These are phyloP conservation scores for Candida orba DNA, from an alignment of 805 yeast species.

Conservation along the genomic window DNA sequence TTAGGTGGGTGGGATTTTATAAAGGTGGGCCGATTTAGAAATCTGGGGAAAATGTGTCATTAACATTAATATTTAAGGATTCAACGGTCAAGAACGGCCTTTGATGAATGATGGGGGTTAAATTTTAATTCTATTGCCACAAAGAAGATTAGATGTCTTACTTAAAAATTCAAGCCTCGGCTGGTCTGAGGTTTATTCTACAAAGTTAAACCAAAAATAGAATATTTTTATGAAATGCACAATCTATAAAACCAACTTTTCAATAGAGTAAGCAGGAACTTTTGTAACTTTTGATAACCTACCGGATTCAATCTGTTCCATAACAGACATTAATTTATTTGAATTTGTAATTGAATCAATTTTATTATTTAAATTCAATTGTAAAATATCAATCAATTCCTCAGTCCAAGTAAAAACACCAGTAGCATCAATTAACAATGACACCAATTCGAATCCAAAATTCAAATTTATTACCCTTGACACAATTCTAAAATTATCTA, in stretches of 20 bases:
- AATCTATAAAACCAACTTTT: conserved; percentile 28
- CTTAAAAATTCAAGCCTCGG: no score
- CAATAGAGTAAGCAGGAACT: conserved; percentile 52
- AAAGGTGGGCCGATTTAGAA: neutral
- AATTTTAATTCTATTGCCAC: no score
- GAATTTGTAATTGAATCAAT: conserved; percentile 37
- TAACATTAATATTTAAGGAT: neutral
- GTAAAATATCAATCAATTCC: conserved; percentile 40
- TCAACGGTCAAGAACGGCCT: neutral
- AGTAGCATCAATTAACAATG: conserved; percentile 62
- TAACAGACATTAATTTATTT: conserved; percentile 26
- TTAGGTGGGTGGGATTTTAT: no score
- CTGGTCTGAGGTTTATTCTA: no score
- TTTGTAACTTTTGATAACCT: conserved; percentile 26
- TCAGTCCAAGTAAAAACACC: conserved; percentile 63
- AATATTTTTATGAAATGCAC: neutral
- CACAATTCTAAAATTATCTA: conserved; percentile 32
- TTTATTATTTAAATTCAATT: conserved; percentile 38
- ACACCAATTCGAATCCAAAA: conserved; percentile 54
- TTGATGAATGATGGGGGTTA: no score
- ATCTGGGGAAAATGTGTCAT: neutral
- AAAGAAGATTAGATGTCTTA: no score
- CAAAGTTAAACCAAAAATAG: no score
- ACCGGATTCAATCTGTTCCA: conserved; percentile 23
- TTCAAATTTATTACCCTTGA: conserved; percentile 37